Evolutionary conservation across 108 stramenopile genomes (phyloP).

Genomic region (Skeletonema potamos): DNA sequence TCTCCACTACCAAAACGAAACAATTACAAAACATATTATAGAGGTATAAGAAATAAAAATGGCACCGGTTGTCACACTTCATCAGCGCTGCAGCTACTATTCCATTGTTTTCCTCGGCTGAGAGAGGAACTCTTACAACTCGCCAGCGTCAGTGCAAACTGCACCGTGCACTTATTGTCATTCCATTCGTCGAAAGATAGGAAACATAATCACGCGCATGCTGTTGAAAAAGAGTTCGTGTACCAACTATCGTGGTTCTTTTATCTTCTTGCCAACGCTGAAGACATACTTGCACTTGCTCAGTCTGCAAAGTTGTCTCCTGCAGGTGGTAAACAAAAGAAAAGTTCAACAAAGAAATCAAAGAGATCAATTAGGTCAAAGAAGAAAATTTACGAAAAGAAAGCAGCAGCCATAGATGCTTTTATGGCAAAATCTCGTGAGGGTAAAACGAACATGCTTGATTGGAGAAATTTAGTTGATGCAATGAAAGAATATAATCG

Average conservation of each 20-base stretch:
- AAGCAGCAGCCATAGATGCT: slow-evolving; percentile 14
- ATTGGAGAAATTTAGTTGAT: slow-evolving; percentile 23
- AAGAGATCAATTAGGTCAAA: not conserved
- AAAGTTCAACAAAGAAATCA: not conserved
- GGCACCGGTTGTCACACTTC: slow-evolving; percentile 25
- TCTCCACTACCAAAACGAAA: not conserved
- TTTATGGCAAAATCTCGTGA: slow-evolving; percentile 9
- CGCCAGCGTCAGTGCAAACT: not conserved
- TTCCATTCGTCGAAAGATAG: not conserved
- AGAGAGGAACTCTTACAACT: not conserved
- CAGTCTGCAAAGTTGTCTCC: not conserved
- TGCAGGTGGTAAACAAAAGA: not conserved
- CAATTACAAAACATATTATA: not conserved
- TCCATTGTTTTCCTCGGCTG: slow-evolving; percentile 11
- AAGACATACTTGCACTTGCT: not conserved
- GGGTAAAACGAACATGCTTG: not conserved
- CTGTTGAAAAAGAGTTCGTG: slow-evolving; percentile 19
- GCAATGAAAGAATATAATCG: slow-evolving; percentile 20
- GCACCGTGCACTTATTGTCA: not conserved
- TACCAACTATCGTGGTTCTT: slow-evolving; percentile 36
- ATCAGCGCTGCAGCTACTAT: slow-evolving; percentile 23
- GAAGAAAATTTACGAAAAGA: not conserved
- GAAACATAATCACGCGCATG: not conserved
- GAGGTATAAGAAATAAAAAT: slow-evolving; percentile 16
- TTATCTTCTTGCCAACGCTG: slow-evolving; percentile 13